Conservation (phyloP, 2,329 filamentous ascomycete species). For the Xylariaceae sp. region DNA sequence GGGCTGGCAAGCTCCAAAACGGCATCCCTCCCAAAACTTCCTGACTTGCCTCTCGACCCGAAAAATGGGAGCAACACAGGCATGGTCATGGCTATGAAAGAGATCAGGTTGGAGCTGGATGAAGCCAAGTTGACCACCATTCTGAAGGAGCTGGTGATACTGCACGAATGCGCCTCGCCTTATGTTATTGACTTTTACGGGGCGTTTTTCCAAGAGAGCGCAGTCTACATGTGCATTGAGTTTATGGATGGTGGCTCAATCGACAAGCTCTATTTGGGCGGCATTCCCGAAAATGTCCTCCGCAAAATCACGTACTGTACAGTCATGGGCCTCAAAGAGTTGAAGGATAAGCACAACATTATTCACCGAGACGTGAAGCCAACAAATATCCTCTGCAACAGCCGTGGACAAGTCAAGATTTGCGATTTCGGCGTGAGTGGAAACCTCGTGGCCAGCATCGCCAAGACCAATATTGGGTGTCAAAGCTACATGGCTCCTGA, state of each 20-base stretch:
- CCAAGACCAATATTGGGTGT: constrained; percentile 97
- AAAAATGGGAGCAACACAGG: constrained; percentile 56
- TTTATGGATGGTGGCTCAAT: constrained; percentile 99
- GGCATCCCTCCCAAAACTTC: constrained; percentile 38
- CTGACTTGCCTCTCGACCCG: constrained; percentile 26
- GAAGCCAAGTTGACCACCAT: constrained; percentile 97
- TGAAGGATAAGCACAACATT: constrained; percentile 99
- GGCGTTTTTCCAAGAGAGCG: constrained; percentile 97
- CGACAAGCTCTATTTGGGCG: constrained; percentile 89
- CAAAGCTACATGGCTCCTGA: constrained; percentile 99
- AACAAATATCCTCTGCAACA: constrained; percentile 96
- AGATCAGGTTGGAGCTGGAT: constrained; percentile 91
- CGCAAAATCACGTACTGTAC: constrained; percentile 89
- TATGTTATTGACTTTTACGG: constrained; percentile 99
- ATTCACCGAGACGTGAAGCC: constrained; percentile 98
- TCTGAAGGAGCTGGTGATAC: constrained; percentile 93
- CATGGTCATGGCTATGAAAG: constrained; percentile 97
- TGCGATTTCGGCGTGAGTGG: constrained; percentile 98
- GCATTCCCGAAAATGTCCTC: constrained; percentile 83
- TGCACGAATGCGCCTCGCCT: constrained; percentile 91
- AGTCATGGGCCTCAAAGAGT: constrained; percentile 82
- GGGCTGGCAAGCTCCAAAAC: constrained; percentile 52
- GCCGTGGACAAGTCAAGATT: constrained; percentile 88
- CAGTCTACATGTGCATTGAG: constrained; percentile 98
- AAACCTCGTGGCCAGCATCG: constrained; percentile 94